Conservation (phyloP, 2,329 filamentous ascomycete species). For the Phaeosphaeriaceae sp. region DNA sequence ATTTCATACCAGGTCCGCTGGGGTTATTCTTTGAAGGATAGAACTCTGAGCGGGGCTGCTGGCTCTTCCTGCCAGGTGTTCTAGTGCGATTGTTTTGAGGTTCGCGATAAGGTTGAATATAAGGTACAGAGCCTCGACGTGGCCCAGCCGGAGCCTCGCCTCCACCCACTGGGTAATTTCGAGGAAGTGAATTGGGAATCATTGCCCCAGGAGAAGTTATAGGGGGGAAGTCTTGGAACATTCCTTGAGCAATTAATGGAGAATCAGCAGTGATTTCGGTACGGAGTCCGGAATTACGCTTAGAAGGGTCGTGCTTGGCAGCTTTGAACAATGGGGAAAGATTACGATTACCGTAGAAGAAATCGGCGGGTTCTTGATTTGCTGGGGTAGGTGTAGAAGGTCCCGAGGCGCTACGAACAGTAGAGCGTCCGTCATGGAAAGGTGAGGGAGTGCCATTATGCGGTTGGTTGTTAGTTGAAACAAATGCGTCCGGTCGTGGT, state of each 20-base stretch:
- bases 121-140: conserved; percentile 34
- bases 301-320: conserved; percentile 50
- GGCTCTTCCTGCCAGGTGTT: conserved; percentile 29
- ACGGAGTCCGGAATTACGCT: conserved; percentile 52
- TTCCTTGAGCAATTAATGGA: conserved; percentile 29
- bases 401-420: conserved; percentile 39
- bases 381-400: conserved; percentile 41
- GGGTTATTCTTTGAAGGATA: conserved; percentile 22
- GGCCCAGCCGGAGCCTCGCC: conserved; percentile 18
- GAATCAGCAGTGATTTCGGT: conserved; percentile 50
- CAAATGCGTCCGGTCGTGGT: conserved; percentile 27
- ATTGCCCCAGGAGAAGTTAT: conserved; percentile 20
- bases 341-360: conserved; percentile 54
- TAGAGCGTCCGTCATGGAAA: conserved; percentile 42
- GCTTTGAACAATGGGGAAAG: conserved; percentile 58
- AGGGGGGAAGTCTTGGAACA: conserved; percentile 33
- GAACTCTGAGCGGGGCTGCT: conserved; percentile 33
- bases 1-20: conserved; percentile 14
- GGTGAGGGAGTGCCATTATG: conserved; percentile 49
- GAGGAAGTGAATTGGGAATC: conserved; percentile 27
- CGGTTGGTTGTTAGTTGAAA: conserved; percentile 28
- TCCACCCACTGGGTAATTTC: conserved; percentile 22
- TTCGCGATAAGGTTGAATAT: conserved; percentile 32
- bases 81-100: conserved; percentile 31
- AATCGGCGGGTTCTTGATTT: conserved; percentile 34